Conservation (phyloP, 2,329 filamentous ascomycete species). For the Pyrenophora graminea region DNA sequence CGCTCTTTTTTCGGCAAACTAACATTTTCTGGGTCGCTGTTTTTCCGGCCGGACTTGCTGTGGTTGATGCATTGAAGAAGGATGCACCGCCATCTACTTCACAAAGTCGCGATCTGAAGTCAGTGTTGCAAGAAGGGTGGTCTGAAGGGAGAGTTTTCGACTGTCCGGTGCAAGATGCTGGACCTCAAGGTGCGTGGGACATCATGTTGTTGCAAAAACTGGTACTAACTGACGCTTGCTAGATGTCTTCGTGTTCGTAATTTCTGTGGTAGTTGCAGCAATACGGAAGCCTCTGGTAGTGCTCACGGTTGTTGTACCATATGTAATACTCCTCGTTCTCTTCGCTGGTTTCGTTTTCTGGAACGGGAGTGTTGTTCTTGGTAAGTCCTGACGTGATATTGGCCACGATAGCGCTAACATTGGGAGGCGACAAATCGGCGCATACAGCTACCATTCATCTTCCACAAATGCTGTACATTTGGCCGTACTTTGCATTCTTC, state of each 20-base stretch:
- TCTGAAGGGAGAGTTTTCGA: constrained; percentile 29
- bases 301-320: constrained; percentile 52
- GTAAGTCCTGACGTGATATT: constrained; percentile 50
- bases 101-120: background rate
- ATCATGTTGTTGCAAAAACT: too few relatives aligned
- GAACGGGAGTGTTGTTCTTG: constrained; percentile 92
- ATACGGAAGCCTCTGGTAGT: constrained; percentile 50
- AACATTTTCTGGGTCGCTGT: constrained; percentile 95
- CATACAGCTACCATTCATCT: constrained; percentile 88
- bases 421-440: constrained; percentile 84
- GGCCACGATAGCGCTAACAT: constrained; percentile 14
- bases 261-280: constrained; percentile 68
- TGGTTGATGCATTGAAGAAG: constrained; percentile 35
- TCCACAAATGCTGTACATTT: constrained; percentile 93
- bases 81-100: constrained; percentile 3
- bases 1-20: constrained; percentile 84
- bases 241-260: constrained; percentile 42
- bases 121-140: constrained; percentile 28
- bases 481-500: constrained; percentile 88
- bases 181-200: constrained; percentile 25
- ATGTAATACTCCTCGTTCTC: constrained; percentile 64
- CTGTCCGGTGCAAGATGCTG: constrained; percentile 26
- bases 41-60: constrained; percentile 66
- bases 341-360: constrained; percentile 79
- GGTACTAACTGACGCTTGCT: constrained; percentile 3